Conservation (phyloP, 192 early-diverging fungal genomes). For the Nowakowskiella sp. region DNA sequence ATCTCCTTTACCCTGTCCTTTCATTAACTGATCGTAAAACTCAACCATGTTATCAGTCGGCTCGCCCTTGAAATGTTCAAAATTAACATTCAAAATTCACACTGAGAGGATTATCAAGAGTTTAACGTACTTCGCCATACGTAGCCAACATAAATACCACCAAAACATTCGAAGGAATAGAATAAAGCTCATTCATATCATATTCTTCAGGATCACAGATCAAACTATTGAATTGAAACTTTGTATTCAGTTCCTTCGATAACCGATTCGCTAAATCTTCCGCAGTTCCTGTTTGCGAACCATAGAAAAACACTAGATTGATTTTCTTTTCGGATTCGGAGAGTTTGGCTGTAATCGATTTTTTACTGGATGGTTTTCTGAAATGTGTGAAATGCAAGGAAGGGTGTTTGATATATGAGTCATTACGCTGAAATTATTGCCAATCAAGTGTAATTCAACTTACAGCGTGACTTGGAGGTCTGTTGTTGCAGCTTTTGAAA, state of each 20-base stretch:
- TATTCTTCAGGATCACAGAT: slow-evolving; percentile 86
- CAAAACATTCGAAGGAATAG: too few species aligned
- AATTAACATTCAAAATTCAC: too few species aligned
- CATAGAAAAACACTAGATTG: slow-evolving; percentile 84
- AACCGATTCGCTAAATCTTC: slow-evolving; percentile 93
- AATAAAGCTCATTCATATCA: slow-evolving; percentile 79
- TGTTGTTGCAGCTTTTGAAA: too few species aligned
- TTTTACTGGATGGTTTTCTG: neutral
- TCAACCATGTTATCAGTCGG: slow-evolving; percentile 96
- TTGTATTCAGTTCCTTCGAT: slow-evolving; percentile 72
- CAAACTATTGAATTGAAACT: slow-evolving; percentile 64
- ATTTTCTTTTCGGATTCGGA: slow-evolving; percentile 45
- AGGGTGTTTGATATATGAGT: too few species aligned
- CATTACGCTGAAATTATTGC: too few species aligned
- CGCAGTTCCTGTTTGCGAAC: slow-evolving; percentile 97
- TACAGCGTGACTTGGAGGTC: too few species aligned
- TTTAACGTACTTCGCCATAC: too few species aligned
- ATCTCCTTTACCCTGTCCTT: slow-evolving; percentile 63
- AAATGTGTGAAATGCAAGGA: too few species aligned
- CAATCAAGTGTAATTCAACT: too few species aligned
- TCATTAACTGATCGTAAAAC: slow-evolving; percentile 81
- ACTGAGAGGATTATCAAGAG: too few species aligned
- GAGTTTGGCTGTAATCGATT: neutral
- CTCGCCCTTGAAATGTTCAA: slow-evolving; percentile 95
- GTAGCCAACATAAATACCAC: too few species aligned